Percentiles rank a stretch among this genome's conserved stretches.
These are phyloP conservation scores for Fagopyrum esculentum DNA, from an alignment of 148 eudicot genomes.

Conservation along the genomic window DNA sequence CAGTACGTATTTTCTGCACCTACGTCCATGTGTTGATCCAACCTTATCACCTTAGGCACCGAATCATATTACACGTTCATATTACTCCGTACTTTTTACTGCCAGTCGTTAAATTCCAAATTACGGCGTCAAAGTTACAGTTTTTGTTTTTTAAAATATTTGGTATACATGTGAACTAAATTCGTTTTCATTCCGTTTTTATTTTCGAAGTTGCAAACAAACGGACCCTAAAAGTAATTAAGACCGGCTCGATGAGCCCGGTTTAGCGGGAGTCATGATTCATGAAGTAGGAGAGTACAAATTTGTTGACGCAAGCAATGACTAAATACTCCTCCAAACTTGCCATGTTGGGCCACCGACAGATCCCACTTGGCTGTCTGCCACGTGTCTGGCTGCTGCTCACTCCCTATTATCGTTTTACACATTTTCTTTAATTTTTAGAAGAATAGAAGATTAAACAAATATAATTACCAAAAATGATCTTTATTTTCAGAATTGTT, in stretches of 20 bases:
- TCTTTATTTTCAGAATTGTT: too few species aligned
- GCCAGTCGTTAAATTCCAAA: too few species aligned
- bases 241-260: background rate
- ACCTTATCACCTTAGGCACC: background rate
- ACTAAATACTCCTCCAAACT: background rate
- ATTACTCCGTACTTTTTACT: too few species aligned
- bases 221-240: background rate
- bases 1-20: background rate
- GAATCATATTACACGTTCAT: background rate
- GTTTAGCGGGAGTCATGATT: background rate
- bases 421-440: background rate
- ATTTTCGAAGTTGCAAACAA: too few species aligned
- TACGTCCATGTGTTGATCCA: background rate
- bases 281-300: conserved; percentile 22
- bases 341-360: conserved; percentile 7
- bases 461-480: too few species aligned
- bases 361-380: background rate
- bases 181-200: too few species aligned
- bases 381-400: conserved; percentile 9
- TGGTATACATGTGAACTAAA: too few species aligned
- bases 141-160: too few species aligned
- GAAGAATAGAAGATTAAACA: too few species aligned
- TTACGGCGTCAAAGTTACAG: too few species aligned
- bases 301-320: conserved; percentile 17
- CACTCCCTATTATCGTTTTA: background rate